phyloP scores from a whole-genome alignment of 2,329 filamentous ascomycete genomes.

The Incumbomyces delicatus region DNA sequence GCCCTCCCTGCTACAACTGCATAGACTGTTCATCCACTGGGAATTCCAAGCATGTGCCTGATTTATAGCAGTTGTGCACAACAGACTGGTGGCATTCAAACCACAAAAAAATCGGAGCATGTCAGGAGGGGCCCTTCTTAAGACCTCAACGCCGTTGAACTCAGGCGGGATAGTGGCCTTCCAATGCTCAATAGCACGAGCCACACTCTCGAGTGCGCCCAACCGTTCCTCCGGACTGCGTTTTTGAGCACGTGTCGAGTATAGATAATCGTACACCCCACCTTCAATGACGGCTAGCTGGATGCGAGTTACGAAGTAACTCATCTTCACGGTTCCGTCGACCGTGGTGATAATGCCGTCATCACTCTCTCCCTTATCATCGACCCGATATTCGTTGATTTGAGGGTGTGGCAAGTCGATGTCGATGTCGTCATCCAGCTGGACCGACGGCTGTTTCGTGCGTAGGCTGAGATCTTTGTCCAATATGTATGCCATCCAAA shows the following conservation, averaged over 20 bases:
- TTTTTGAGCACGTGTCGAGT: conserved; percentile 11
- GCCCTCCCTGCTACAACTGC: no score
- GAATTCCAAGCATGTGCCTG: no score
- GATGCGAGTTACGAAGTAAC: conserved; percentile 13
- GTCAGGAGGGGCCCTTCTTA: conserved; percentile 1
- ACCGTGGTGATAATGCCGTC: conserved; percentile 3
- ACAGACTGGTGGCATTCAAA: no score
- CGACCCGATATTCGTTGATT: conserved; percentile 1
- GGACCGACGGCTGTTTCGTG: conserved; percentile 31
- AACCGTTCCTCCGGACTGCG: conserved; percentile 9
- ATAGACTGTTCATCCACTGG: no score
- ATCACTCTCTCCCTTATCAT: neutral
- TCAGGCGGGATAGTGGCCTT: conserved; percentile 10
- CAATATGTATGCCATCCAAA: conserved; percentile 26
- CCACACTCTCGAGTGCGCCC: conserved; percentile 9
- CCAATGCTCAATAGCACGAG: conserved; percentile 10
- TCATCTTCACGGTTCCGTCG: conserved; percentile 11
- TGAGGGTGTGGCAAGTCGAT: conserved; percentile 10
- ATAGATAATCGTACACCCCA: conserved; percentile 15
- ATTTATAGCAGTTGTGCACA: no score
- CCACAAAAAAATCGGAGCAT: no score
- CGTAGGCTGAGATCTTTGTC: conserved; percentile 37
- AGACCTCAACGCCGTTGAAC: conserved; percentile 4
- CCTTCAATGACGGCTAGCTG: conserved; percentile 14
- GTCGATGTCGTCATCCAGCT: conserved; percentile 28